Evolutionary conservation across 1,139 yeast genomes (phyloP).

Genomic region (Suhomyces taliae): DNA sequence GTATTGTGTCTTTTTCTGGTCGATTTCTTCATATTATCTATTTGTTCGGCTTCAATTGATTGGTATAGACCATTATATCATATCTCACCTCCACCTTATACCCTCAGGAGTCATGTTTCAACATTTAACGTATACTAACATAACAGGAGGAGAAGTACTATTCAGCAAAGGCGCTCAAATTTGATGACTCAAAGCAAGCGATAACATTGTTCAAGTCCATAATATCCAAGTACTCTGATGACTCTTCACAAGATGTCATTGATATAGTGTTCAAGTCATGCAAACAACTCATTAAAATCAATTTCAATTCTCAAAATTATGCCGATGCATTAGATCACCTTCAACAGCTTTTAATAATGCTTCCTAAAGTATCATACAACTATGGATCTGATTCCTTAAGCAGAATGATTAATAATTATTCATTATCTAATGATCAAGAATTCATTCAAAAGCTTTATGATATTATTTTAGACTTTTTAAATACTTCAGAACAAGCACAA

Average conservation of each 20-base stretch:
- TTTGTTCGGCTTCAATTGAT: no score
- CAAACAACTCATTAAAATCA: constrained; percentile 65
- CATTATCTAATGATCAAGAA: constrained; percentile 27
- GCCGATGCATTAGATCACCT: constrained; percentile 36
- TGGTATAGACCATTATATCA: no score
- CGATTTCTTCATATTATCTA: no score
- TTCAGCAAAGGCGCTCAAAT: constrained; percentile 61
- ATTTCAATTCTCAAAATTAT: constrained; percentile 34
- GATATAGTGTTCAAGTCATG: constrained; percentile 58
- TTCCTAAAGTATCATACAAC: constrained; percentile 35
- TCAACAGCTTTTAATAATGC: constrained; percentile 20
- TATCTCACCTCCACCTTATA: no score
- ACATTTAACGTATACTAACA: constrained; percentile 19
- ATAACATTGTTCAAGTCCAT: constrained; percentile 14
- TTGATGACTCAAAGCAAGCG: constrained; percentile 46
- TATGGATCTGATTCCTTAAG: constrained; percentile 66
- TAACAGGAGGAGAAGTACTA: constrained; percentile 56
- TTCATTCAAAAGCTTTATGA: constrained; percentile 33
- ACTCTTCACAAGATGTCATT: constrained; percentile 16
- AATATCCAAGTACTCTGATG: constrained; percentile 1
- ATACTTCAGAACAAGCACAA: constrained; percentile 11
- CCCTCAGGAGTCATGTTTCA: neutral
- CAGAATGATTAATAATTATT: constrained; percentile 52
- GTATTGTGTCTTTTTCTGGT: no score
- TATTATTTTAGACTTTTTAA: constrained; percentile 26